These are phyloP conservation scores for Trichoderma parareesei DNA, from an alignment of 495 filamentous ascomycete species.

Conservation along the genomic window DNA sequence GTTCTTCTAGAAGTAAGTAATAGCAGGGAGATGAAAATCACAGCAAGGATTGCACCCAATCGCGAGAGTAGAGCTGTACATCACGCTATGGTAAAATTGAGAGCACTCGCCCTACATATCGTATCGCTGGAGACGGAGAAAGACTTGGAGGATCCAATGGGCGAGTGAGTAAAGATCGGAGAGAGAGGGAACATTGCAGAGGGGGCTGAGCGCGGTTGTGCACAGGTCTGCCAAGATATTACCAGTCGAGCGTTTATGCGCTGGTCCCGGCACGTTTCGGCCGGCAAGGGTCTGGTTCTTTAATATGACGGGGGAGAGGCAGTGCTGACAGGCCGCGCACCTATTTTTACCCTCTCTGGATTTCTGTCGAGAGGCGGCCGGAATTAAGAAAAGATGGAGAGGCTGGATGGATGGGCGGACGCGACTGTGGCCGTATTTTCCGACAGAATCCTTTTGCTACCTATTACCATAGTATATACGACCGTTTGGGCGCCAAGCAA, in stretches of 20 bases:
- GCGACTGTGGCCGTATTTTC: background rate
- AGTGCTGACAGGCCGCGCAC: slow-evolving; percentile 2
- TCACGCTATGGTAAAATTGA: background rate
- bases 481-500: too few species aligned
- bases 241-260: background rate
- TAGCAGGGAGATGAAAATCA: background rate
- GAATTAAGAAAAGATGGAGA: background rate
- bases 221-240: background rate
- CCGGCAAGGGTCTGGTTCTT: slow-evolving; percentile 2
- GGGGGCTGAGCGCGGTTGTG: slow-evolving; percentile 2
- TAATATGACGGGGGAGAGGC: slow-evolving; percentile 1
- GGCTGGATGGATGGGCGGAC: background rate
- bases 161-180: too few species aligned
- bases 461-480: too few species aligned
- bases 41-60: too few species aligned
- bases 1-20: background rate
- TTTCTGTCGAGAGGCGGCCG: background rate
- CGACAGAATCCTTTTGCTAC: background rate
- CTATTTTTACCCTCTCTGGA: background rate
- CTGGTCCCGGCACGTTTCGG: background rate
- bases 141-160: too few species aligned
- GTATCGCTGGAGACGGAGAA: background rate
- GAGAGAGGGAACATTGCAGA: background rate
- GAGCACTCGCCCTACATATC: too few species aligned
- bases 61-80: background rate